Percentiles rank a stretch among this genome's conserved stretches.
phyloP scores from a whole-genome alignment of 306 rosid genomes.

The Castanospermum australe region DNA sequence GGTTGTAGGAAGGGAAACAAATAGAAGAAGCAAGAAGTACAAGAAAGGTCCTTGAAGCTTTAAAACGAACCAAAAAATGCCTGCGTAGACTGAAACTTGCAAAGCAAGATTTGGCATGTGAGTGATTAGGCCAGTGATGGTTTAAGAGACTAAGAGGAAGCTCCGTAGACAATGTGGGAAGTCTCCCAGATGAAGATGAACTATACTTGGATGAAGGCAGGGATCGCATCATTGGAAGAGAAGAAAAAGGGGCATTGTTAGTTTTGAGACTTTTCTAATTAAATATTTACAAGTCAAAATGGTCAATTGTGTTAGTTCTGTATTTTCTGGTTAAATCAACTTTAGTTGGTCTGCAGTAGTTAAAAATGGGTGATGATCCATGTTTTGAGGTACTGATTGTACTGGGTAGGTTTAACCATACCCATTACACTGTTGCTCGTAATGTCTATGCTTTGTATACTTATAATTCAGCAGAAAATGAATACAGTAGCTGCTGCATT shows the following conservation, averaged over 20 bases:
- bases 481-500: too few relatives aligned
- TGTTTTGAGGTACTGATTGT: too few relatives aligned
- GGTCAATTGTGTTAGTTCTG: too few relatives aligned
- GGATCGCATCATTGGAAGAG: constrained; percentile 94
- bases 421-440: too few relatives aligned
- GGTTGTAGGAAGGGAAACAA: constrained; percentile 72
- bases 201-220: constrained; percentile 87
- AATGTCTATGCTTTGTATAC: too few relatives aligned
- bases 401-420: too few relatives aligned
- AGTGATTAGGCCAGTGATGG: constrained; percentile 74
- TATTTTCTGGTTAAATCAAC: too few relatives aligned
- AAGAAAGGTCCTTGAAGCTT: constrained; percentile 53
- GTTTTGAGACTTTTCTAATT: too few relatives aligned
- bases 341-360: too few relatives aligned
- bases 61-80: constrained; percentile 72
- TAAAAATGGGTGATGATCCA: too few relatives aligned
- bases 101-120: constrained; percentile 73
- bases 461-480: too few relatives aligned
- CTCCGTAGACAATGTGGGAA: constrained; percentile 77
- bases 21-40: constrained; percentile 69
- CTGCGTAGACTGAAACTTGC: constrained; percentile 63
- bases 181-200: constrained; percentile 81
- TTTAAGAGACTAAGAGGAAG: constrained; percentile 87
- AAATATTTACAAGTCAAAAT: too few relatives aligned
- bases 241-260: constrained; percentile 89